These are phyloP conservation scores for Vicia villosa DNA, from an alignment of 306 rosid species.

Conservation along the genomic window DNA sequence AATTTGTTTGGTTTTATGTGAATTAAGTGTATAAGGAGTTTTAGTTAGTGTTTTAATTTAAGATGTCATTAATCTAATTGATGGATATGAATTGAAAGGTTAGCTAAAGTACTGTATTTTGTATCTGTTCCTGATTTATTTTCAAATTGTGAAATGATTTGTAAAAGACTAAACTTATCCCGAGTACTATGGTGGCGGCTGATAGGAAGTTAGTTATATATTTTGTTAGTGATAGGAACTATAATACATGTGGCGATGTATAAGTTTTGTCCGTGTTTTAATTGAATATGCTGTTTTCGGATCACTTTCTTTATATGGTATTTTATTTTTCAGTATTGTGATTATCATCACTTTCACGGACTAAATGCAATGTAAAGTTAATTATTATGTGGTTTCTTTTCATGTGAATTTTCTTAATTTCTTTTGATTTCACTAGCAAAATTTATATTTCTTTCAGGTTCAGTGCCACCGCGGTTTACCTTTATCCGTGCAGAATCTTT, in stretches of 20 bases:
- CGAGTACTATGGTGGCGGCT: not conserved
- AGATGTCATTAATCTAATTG: not conserved
- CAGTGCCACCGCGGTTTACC: conserved; percentile 50
- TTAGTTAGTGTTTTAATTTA: too few species aligned
- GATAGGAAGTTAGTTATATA: not conserved
- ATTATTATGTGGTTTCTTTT: not conserved
- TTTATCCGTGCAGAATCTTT: conserved; percentile 51
- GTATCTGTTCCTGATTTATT: not conserved
- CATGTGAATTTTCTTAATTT: not conserved
- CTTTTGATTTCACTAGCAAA: conserved; percentile 3
- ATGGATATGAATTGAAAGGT: conserved; percentile 3
- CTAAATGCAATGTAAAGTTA: conserved; percentile 7
- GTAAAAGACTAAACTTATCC: not conserved
- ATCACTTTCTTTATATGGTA: conserved; percentile 2
- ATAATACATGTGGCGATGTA: not conserved
- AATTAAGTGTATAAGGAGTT: too few species aligned
- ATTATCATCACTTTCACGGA: conserved; percentile 13
- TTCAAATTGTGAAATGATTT: not conserved
- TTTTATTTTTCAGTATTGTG: not conserved
- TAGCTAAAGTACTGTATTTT: not conserved
- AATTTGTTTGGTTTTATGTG: not conserved
- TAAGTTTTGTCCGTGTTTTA: conserved; percentile 5
- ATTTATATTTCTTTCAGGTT: conserved; percentile 50
- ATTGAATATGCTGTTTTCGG: not conserved
- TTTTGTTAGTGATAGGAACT: not conserved